These are phyloP conservation scores for Kitagawia praeruptora DNA, from an alignment of 129 eudicot species.

Conservation along the genomic window DNA sequence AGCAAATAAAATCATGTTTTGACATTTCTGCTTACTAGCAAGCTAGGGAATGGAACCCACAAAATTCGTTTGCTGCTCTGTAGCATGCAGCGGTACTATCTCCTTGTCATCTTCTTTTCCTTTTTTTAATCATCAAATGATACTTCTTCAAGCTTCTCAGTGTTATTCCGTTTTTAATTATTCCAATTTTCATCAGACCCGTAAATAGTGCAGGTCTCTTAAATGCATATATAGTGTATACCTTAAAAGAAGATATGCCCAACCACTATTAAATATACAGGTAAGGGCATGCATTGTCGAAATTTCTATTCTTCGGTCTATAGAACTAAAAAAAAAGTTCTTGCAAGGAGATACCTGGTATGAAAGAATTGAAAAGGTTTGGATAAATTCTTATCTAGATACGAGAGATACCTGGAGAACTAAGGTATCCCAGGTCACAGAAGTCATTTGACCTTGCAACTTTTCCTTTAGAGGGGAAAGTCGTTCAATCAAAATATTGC, in stretches of 20 bases:
- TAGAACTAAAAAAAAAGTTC: neutral
- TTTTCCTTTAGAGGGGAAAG: conserved; percentile 39
- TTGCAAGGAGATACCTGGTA: neutral
- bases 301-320: neutral
- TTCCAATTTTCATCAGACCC: neutral
- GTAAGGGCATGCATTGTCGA: neutral
- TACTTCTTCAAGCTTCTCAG: too few relatives aligned
- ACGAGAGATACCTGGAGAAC: conserved; percentile 42
- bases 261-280: neutral
- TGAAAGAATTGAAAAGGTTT: neutral
- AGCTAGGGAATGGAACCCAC: too few relatives aligned
- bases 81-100: too few relatives aligned
- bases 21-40: too few relatives aligned
- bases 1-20: too few relatives aligned
- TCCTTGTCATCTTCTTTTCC: too few relatives aligned
- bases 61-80: too few relatives aligned
- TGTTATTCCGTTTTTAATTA: too few relatives aligned
- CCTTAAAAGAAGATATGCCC: neutral
- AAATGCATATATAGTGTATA: neutral
- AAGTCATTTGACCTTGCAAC: conserved; percentile 38
- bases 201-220: neutral
- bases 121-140: too few relatives aligned
- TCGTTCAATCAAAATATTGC: conserved; percentile 67
- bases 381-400: neutral
- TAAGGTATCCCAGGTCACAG: conserved; percentile 55